phyloP scores from a whole-genome alignment of 1,139 yeast species.

The Lodderomyces margitis region DNA sequence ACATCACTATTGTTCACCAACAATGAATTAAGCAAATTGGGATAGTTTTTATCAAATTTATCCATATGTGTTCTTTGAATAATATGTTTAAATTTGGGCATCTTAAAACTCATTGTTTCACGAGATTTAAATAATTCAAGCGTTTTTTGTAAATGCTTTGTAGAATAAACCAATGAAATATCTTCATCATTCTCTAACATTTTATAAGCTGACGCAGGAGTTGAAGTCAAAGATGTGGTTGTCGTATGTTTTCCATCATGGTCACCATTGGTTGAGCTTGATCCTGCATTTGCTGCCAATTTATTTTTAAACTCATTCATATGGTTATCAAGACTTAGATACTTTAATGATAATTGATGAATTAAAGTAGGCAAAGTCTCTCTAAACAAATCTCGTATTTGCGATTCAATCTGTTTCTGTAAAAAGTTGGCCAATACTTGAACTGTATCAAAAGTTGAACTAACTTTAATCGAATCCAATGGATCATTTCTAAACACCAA shows the following conservation, averaged over 20 bases:
- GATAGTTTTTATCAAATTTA: slow-evolving; percentile 36
- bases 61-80: slow-evolving; percentile 55
- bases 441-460: slow-evolving; percentile 81
- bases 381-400: slow-evolving; percentile 74
- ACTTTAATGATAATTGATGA: slow-evolving; percentile 71
- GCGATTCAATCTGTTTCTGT: slow-evolving; percentile 79
- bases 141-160: slow-evolving; percentile 62
- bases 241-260: slow-evolving; percentile 2
- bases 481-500: slow-evolving; percentile 89
- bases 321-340: slow-evolving; percentile 40
- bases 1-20: slow-evolving; percentile 11
- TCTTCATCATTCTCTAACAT: slow-evolving; percentile 15
- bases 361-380: slow-evolving; percentile 82
- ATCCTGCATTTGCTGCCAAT: slow-evolving; percentile 9
- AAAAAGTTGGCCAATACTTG: slow-evolving; percentile 79
- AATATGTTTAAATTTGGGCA: slow-evolving; percentile 56
- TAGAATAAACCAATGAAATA: slow-evolving; percentile 46
- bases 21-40: slow-evolving; percentile 37
- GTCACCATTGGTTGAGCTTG: background rate
- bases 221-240: slow-evolving; percentile 1
- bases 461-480: slow-evolving; percentile 74
- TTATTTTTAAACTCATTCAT: slow-evolving; percentile 14
- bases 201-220: slow-evolving; percentile 7
- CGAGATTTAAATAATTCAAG: slow-evolving; percentile 73
- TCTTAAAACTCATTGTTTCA: slow-evolving; percentile 69